Conservation (phyloP, 805 yeast species). For the Cyberlindnera xylosilytica region DNA sequence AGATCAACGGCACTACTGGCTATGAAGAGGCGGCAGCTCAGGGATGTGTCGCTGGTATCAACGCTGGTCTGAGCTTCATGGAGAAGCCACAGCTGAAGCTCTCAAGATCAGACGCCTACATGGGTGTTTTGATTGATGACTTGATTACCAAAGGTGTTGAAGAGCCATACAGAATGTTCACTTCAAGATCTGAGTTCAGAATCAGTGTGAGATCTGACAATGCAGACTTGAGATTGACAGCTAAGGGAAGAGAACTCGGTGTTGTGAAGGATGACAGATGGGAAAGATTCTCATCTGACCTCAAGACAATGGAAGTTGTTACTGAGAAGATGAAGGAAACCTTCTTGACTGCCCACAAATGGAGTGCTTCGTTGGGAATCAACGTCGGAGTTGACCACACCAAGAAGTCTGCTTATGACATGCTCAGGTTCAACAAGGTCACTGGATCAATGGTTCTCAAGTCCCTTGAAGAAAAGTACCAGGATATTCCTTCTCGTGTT, state of each 20-base stretch:
- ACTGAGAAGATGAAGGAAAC: constrained; percentile 43
- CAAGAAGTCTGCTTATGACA: constrained; percentile 64
- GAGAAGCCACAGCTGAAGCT: constrained; percentile 47
- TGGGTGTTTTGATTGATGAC: constrained; percentile 93
- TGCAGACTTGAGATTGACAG: constrained; percentile 84
- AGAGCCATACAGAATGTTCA: constrained; percentile 98
- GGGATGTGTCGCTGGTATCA: constrained; percentile 92
- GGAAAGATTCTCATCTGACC: constrained; percentile 43
- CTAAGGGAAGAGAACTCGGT: constrained; percentile 61
- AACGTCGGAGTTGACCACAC: constrained; percentile 53
- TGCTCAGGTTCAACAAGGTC: constrained; percentile 54
- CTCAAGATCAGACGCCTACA: constrained; percentile 78
- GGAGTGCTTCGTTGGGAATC: constrained; percentile 52
- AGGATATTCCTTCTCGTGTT: constrained; percentile 41
- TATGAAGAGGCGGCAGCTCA: constrained; percentile 99
- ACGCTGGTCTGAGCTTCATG: constrained; percentile 68
- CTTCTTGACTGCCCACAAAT: constrained; percentile 51
- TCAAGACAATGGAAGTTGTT: constrained; percentile 39
- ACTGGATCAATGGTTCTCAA: constrained; percentile 12
- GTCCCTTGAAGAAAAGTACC: constrained; percentile 24
- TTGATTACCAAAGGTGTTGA: constrained; percentile 91
- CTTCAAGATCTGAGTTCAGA: constrained; percentile 92
- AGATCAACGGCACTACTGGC: constrained; percentile 97
- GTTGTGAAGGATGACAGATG: constrained; percentile 63
- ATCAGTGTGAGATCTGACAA: constrained; percentile 89